Evolutionary conservation across 768 basidiomycete species (phyloP).

Genomic region (Aureoboletus auriporus): DNA sequence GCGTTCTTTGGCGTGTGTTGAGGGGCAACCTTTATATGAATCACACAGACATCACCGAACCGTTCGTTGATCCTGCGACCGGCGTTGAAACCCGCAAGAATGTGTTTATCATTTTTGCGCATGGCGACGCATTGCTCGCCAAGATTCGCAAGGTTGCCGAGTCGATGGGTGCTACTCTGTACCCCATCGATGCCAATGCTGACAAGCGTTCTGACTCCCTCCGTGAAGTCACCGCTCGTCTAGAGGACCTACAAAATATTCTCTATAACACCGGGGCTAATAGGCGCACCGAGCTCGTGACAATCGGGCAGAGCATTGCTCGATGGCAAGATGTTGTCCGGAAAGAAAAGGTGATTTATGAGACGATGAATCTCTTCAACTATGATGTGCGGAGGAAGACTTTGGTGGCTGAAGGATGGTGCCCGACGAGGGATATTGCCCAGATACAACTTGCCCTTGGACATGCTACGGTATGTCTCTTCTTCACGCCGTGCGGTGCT

Average conservation of each 20-base stretch:
- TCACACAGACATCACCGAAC: slow-evolving; percentile 89
- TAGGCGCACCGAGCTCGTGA: slow-evolving; percentile 77
- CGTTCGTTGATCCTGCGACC: slow-evolving; percentile 84
- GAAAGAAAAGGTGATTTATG: slow-evolving; percentile 95
- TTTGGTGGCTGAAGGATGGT: slow-evolving; percentile 96
- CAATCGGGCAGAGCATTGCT: slow-evolving; percentile 77
- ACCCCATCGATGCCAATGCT: slow-evolving; percentile 91
- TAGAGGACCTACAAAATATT: slow-evolving; percentile 89
- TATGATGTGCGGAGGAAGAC: slow-evolving; percentile 94
- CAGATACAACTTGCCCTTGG: slow-evolving; percentile 83
- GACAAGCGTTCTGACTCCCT: slow-evolving; percentile 91
- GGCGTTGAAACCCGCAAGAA: slow-evolving; percentile 90
- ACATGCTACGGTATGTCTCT: slow-evolving; percentile 68
- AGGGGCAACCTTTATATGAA: slow-evolving; percentile 99
- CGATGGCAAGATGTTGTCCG: slow-evolving; percentile 92
- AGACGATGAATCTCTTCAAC: slow-evolving; percentile 92
- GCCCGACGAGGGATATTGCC: slow-evolving; percentile 87
- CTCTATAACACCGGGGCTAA: slow-evolving; percentile 86
- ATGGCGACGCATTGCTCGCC: slow-evolving; percentile 85
- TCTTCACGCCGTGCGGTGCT: not conserved
- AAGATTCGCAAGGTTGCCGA: slow-evolving; percentile 99
- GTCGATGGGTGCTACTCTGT: slow-evolving; percentile 97
- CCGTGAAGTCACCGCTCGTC: slow-evolving; percentile 78
- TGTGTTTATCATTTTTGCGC: slow-evolving; percentile 99
- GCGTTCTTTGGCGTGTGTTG: slow-evolving; percentile 96